These are phyloP conservation scores for Exophiala spinifera DNA, from an alignment of 2,329 filamentous ascomycete species.

Conservation along the genomic window DNA sequence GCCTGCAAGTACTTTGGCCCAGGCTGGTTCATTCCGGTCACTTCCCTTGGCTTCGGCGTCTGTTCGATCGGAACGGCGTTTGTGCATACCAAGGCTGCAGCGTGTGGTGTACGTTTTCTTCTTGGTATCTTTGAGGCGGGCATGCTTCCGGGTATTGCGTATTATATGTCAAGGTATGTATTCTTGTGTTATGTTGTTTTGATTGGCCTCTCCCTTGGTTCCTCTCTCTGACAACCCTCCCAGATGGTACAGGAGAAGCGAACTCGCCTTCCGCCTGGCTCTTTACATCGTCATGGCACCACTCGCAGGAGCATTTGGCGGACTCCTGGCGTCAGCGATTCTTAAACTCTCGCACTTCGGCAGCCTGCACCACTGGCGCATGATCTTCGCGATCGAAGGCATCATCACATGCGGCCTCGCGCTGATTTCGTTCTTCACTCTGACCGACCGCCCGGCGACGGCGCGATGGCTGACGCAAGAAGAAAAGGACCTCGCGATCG, in stretches of 20 bases:
- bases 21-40: slow-evolving; percentile 66
- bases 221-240: slow-evolving; percentile 36
- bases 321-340: slow-evolving; percentile 63
- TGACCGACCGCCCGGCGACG: slow-evolving; percentile 67
- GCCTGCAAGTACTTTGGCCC: slow-evolving; percentile 69
- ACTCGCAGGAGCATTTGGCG: slow-evolving; percentile 68
- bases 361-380: slow-evolving; percentile 58
- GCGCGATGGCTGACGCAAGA: slow-evolving; percentile 63
- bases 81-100: slow-evolving; percentile 52
- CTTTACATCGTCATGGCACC: slow-evolving; percentile 70
- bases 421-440: slow-evolving; percentile 60
- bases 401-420: slow-evolving; percentile 59
- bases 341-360: slow-evolving; percentile 60
- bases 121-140: slow-evolving; percentile 63
- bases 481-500: slow-evolving; percentile 65
- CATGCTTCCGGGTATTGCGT: slow-evolving; percentile 70
- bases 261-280: slow-evolving; percentile 65
- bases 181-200: background rate
- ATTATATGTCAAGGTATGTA: slow-evolving; percentile 48
- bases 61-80: slow-evolving; percentile 65
- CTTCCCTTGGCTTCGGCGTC: slow-evolving; percentile 62
- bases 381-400: slow-evolving; percentile 72
- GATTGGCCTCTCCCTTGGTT: background rate
- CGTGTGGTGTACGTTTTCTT: slow-evolving; percentile 63
- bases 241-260: slow-evolving; percentile 66